Base-by-base conservation (phyloP, 345 rosid species). In the Syzygium aromaticum region DNA sequence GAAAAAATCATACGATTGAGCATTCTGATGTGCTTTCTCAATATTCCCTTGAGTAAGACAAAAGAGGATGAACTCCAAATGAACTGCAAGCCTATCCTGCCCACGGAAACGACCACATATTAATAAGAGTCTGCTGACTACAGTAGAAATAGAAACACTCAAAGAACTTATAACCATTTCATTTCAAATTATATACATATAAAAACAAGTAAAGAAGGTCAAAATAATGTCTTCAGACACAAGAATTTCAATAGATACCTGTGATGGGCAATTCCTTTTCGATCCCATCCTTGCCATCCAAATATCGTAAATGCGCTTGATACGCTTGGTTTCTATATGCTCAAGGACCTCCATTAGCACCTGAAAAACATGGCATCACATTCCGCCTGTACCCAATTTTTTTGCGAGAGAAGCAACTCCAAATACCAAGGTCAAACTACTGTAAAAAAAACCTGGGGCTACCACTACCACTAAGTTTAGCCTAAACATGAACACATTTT, bases 271-370 rank as follows among this genome's bases (percentile, higher is more conserved):
- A 51, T 87, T 89, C 80, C 43, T 89, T 63, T 46, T 84, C 51
- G 90, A 87, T 64, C 92, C 94, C 87, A 92, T 94, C 93, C 94
- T 92, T 87, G 93, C 87, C 91, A 92, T 94, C 98, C 98, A 96
- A 87, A 91, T 92, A 90, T 94, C 96, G 85, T 91, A 97, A 14
- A 93, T 88, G 84, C 87, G 78, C 77, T 87, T 89, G 52, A 89
- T 73, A 30, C 54, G 57, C 12, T 87, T 90, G 85, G 89, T 85
- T 40, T 91, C 88, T 64, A 92, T 86, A 89, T 86, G 96, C 86
- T 90, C 90, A 27, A 94, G 88, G 85, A 96, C 89, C 88, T 92
- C 92, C 94, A 97, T 91, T 16, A 92, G 92, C 89, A 89, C 95
- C 99, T 97, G 77, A 89, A 85, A 86, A 73, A 73, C 14, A 73